Base-by-base conservation (phyloP, 768 basidiomycete genomes). In the Dacryopinax primogenitus region DNA sequence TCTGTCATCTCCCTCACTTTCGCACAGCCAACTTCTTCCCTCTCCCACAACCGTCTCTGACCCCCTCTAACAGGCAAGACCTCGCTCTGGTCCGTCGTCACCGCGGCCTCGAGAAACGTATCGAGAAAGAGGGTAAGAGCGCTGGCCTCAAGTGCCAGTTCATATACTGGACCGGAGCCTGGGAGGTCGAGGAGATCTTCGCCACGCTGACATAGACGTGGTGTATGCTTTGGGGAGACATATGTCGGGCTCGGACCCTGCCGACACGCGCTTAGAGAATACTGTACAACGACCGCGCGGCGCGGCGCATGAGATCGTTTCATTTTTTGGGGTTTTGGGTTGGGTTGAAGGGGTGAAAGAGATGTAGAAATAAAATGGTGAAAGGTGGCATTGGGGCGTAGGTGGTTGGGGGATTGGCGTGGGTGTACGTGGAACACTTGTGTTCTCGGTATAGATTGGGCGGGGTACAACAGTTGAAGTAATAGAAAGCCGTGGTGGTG, bases 161-260 rank as follows among this genome's bases (percentile, higher is more conserved):
- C 66, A 79, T 83, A 69, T 87, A 90, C 72, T 98, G 95, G 95
- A 83, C 83, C 6, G 92, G 91, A 36, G 94, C 93, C 45, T 98
- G 95, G 95, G 92, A 97, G 73, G 86, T 93, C 51, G 95, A 98
- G 74, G 91, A 95, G 75, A 80, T 83, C 45, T 88, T 92, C 71
- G 73, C 72, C 39, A 32, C 33, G 33, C 33, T 36, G 4, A 34
- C 44, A 28, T 58, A n/a, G n/a, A n/a, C n/a, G n/a, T n/a, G n/a
- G n/a, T n/a, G n/a, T n/a, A n/a, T n/a, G n/a, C n/a, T n/a, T n/a
- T n/a, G n/a, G n/a, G n/a, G n/a, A n/a, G n/a, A n/a, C n/a, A n/a
- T n/a, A n/a, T n/a, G n/a, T n/a, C n/a, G n/a, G n/a, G n/a, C n/a
- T n/a, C 13, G 23, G 51, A 18, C 4, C 51, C 26, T 13, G 23